A percentile compares a stretch with the other conserved stretches of the same genome.
phyloP scores from a whole-genome alignment of 1,284 basidiomycete genomes.

The Cutaneotrichosporon cutaneum region DNA sequence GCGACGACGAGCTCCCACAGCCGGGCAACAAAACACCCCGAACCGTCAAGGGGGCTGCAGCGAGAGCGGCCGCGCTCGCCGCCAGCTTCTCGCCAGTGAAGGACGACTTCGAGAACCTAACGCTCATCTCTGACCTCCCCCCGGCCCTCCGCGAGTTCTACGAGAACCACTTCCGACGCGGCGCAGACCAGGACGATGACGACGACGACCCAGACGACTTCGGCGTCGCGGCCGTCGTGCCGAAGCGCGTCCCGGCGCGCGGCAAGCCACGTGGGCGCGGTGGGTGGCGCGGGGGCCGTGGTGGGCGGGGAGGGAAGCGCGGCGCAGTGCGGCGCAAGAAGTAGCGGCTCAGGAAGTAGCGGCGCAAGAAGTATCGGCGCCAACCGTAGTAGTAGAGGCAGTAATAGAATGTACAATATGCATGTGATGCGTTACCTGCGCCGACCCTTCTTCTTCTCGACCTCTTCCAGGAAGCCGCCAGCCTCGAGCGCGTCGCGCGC shows the following conservation, averaged over 20 bases:
- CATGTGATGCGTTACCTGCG: not conserved
- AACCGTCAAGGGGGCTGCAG: not conserved
- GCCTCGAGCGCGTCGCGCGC: constrained; percentile 78
- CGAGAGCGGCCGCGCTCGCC: not conserved
- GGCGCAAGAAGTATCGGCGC: not conserved
- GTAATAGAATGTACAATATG: constrained; percentile 9
- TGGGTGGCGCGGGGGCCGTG: not conserved
- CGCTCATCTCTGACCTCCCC: constrained; percentile 28
- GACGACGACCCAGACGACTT: constrained; percentile 8
- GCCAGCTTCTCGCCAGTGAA: not conserved
- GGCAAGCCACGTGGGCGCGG: not conserved
- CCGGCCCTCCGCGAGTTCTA: constrained; percentile 33
- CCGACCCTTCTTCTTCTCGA: constrained; percentile 13
- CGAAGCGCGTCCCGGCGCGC: constrained; percentile 7
- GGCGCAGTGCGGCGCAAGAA: not conserved
- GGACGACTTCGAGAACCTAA: constrained; percentile 15
- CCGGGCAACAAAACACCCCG: not conserved
- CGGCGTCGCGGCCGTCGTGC: constrained; percentile 10
- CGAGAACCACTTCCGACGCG: constrained; percentile 41
- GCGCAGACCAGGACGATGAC: constrained; percentile 24
- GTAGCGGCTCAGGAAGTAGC: not conserved
- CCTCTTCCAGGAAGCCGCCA: constrained; percentile 69
- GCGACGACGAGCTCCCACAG: constrained; percentile 4
- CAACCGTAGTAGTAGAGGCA: not conserved
- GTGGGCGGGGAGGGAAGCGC: constrained; percentile 1